These are phyloP conservation scores for Beauveria sp. DNA, from an alignment of 2,329 filamentous ascomycete species.

Conservation along the genomic window DNA sequence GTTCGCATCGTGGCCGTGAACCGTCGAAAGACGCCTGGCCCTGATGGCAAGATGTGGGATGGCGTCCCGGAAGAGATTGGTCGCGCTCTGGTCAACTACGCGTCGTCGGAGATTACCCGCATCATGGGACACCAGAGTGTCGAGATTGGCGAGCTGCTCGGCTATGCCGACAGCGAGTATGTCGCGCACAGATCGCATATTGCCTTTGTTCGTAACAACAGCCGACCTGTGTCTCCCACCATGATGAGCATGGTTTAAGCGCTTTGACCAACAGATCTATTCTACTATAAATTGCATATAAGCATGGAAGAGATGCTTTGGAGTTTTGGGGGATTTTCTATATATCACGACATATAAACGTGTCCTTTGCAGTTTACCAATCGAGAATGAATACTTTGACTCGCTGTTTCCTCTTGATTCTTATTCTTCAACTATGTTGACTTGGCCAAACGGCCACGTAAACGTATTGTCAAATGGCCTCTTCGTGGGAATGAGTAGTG, in stretches of 20 bases:
- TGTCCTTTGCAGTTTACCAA: neutral
- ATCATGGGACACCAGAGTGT: constrained; percentile 80
- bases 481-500: neutral
- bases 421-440: neutral
- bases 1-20: constrained; percentile 79
- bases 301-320: constrained; percentile 2
- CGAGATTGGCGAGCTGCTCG: constrained; percentile 72
- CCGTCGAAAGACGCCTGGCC: constrained; percentile 34
- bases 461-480: neutral
- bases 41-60: constrained; percentile 40
- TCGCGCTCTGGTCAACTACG: constrained; percentile 85
- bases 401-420: neutral
- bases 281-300: constrained; percentile 4
- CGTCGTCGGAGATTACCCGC: constrained; percentile 69
- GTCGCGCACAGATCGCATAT: constrained; percentile 84
- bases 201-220: constrained; percentile 57
- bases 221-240: constrained; percentile 44
- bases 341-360: neutral
- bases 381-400: constrained; percentile 1
- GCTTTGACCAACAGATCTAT: neutral
- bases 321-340: constrained; percentile 3
- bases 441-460: neutral
- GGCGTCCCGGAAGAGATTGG: constrained; percentile 65
- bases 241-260: constrained; percentile 14
- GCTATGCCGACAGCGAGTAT: constrained; percentile 93